Conservation (phyloP, 306 rosid genomes). For the Malus fusca region DNA sequence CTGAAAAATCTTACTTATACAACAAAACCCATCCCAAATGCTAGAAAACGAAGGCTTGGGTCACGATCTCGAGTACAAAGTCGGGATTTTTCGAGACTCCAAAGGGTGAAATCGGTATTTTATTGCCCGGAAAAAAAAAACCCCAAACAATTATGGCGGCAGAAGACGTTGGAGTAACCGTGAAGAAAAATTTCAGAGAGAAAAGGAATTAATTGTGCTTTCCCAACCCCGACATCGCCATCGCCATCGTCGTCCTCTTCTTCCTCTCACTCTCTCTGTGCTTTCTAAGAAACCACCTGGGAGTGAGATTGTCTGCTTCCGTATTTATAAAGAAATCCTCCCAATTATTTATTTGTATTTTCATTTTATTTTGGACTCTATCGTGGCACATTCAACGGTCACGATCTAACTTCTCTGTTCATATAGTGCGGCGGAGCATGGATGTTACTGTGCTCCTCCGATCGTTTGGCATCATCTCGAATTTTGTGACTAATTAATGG, state of each 20-base stretch:
- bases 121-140: conserved; percentile 11
- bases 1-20: not conserved
- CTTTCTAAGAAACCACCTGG: conserved; percentile 20
- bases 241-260: not conserved
- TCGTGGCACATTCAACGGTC: not conserved
- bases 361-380: not conserved
- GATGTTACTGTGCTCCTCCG: conserved; percentile 16
- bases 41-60: conserved; percentile 6
- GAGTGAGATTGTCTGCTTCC: conserved; percentile 1
- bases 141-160: conserved; percentile 1
- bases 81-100: conserved; percentile 13
- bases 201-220: not conserved
- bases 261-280: not conserved
- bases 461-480: not conserved
- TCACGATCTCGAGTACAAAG: conserved; percentile 31
- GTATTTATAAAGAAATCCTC: conserved; percentile 23
- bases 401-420: conserved; percentile 17
- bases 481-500: conserved; percentile 1
- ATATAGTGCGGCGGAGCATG: conserved; percentile 9
- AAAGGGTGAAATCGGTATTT: conserved; percentile 7
- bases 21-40: not conserved
- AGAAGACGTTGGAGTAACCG: not conserved
- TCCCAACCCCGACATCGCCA: not conserved
- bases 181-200: not conserved
- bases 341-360: not conserved